phyloP scores from a whole-genome alignment of 768 basidiomycete species.

The Goffeauzyma gilvescens region DNA sequence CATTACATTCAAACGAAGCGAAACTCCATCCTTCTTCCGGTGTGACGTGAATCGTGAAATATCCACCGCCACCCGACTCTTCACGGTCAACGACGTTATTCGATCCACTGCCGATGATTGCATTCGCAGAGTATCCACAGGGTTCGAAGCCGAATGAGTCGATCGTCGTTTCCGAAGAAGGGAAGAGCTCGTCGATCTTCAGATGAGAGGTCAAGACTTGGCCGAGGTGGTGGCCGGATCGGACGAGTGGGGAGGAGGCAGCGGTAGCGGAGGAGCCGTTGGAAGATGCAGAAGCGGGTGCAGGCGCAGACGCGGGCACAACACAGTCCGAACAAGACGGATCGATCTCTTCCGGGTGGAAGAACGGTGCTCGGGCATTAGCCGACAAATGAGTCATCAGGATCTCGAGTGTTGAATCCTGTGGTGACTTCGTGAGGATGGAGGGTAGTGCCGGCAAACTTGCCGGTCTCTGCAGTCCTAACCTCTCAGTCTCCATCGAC shows the following conservation, averaged over 20 bases:
- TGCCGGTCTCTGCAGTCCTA: no score
- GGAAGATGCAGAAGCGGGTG: neutral
- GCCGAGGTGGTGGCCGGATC: constrained; percentile 38
- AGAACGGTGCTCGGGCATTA: constrained; percentile 56
- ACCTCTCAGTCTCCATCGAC: no score
- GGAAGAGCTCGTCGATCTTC: constrained; percentile 68
- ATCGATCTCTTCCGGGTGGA: constrained; percentile 36
- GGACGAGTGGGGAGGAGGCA: neutral
- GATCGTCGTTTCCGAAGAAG: constrained; percentile 53
- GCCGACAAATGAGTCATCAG: constrained; percentile 82
- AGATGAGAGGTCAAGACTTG: constrained; percentile 44
- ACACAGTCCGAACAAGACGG: no score
- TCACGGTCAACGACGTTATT: constrained; percentile 27
- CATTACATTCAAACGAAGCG: constrained; percentile 95
- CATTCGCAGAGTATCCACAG: constrained; percentile 91
- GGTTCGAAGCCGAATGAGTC: constrained; percentile 88
- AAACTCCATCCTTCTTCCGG: constrained; percentile 97
- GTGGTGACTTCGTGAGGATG: constrained; percentile 23
- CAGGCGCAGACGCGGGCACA: no score
- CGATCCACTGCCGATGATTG: constrained; percentile 50
- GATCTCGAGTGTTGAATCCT: constrained; percentile 92
- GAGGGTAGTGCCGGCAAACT: constrained; percentile 14
- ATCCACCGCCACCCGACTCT: constrained; percentile 49
- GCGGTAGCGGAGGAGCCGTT: neutral
- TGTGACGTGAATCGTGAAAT: constrained; percentile 96